Percentiles rank a stretch among this genome's conserved stretches.
These are phyloP conservation scores for Chenopodium formosanum DNA, from an alignment of 148 eudicot species.

Conservation along the genomic window DNA sequence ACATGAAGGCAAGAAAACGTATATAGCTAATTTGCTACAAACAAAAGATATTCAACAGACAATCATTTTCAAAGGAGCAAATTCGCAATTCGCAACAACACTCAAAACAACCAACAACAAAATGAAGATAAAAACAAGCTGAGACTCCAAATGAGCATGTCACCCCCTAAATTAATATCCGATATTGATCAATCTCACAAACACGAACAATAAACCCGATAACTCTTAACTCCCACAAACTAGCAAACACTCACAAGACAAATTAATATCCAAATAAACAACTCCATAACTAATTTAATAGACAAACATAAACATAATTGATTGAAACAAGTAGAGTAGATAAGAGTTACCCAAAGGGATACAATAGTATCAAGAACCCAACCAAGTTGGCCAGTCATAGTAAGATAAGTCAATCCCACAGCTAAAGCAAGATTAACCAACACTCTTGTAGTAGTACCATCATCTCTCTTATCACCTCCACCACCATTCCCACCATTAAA, in stretches of 20 bases:
- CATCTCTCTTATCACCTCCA: constrained; percentile 49
- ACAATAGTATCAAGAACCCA: constrained; percentile 90
- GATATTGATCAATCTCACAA: background rate
- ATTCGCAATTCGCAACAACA: constrained; percentile 3
- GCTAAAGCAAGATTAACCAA: constrained; percentile 83
- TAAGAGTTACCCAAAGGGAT: constrained; percentile 69
- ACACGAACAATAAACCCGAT: background rate
- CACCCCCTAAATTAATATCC: too few species aligned
- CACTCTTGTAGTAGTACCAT: constrained; percentile 44
- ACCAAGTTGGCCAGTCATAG: constrained; percentile 87
- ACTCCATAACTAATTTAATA: too few species aligned
- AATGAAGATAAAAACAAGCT: background rate
- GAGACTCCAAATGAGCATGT: background rate
- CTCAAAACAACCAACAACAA: background rate
- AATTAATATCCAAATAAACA: too few species aligned
- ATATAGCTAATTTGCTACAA: background rate
- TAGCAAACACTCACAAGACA: too few species aligned
- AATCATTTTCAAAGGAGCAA: background rate
- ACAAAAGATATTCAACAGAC: background rate
- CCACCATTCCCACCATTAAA: constrained; percentile 58
- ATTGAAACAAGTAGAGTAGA: background rate
- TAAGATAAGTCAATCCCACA: constrained; percentile 72
- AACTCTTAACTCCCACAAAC: too few species aligned
- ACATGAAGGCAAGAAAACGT: constrained; percentile 3
- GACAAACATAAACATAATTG: too few species aligned